Evolutionary conservation across 768 basidiomycete genomes (phyloP).

Genomic region (Phaeotremella fagi): DNA sequence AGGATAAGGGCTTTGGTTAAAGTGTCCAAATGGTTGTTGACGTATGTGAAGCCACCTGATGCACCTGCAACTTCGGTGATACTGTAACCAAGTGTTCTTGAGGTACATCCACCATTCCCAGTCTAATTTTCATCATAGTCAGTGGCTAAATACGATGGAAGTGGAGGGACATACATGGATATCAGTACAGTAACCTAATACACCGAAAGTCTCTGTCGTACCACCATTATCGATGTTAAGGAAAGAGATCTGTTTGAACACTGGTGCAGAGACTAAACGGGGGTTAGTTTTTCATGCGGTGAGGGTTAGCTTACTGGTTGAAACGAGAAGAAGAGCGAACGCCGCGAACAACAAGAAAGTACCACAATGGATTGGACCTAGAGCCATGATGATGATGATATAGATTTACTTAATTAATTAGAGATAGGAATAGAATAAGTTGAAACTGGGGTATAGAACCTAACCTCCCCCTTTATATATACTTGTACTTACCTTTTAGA

Average conservation of each 20-base stretch:
- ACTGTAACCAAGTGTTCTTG: slow-evolving; percentile 20
- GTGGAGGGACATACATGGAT: slow-evolving; percentile 8
- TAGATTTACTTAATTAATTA: too few relatives aligned
- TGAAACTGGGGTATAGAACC: too few relatives aligned
- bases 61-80: slow-evolving; percentile 16
- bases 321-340: slow-evolving; percentile 25
- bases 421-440: too few relatives aligned
- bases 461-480: too few relatives aligned
- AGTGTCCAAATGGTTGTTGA: slow-evolving; percentile 16
- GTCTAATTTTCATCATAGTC: too few relatives aligned
- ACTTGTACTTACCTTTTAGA: too few relatives aligned
- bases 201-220: slow-evolving; percentile 20
- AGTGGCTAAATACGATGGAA: too few relatives aligned
- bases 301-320: slow-evolving; percentile 25
- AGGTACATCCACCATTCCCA: slow-evolving; percentile 16
- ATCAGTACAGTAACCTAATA: slow-evolving; percentile 36
- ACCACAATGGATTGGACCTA: slow-evolving; percentile 21
- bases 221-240: slow-evolving; percentile 17
- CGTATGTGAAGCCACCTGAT: slow-evolving; percentile 6
- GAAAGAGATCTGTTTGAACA: slow-evolving; percentile 30
- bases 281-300: not conserved
- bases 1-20: slow-evolving; percentile 46
- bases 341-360: slow-evolving; percentile 38
- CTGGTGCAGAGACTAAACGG: slow-evolving; percentile 25
- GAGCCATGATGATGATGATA: slow-evolving; percentile 14